Evolutionary conservation across 768 basidiomycete genomes (phyloP), one percentile per base, ranked within the genome.

Genomic region (Auriscalpium microsporum): DNA sequence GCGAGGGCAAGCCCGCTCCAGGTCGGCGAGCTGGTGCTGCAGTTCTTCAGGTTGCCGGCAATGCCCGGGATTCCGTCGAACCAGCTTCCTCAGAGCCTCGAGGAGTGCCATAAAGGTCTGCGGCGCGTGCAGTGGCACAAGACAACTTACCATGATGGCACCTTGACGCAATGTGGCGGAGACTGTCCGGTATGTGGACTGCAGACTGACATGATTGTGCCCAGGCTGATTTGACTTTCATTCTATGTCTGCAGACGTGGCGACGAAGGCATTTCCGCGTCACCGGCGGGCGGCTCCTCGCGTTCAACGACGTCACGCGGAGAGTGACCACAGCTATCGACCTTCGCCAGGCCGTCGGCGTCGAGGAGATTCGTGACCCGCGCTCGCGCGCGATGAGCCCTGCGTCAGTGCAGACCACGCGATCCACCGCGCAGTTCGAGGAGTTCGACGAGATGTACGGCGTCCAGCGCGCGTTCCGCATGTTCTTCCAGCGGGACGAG

Each of bases 101-200:
- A 97, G 53, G 95, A 97, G 64, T 94, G 91, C 63, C 79, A 86
- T 62, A 81, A 90, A 13, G 94, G 95, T 1, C 73, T 98, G 60
- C 75, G 90, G 56, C 87, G 94, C 63, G 84, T 92, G 54, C 86
- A 87, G 38, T 96, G 93, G 94, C 93, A 95, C 65, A 94, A 94
- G 72, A 80, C 87, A 60, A 90, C 92, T 19, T 94, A 95, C 70
- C 91, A 90, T 70, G 89, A 96, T 69, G 93, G 95, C 28, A 85
- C 83, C 0, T 70, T 98, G 60, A 98, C 95, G 13, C 95, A 98
- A 73, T 82, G 78, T 59, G 95, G 95, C 14, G 95, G 94, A 10
- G 95, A 95, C 67, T 96, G 94, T 67, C 77, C 73, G 58, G 94
- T 96, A 70, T 67, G 90, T 75, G 28, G 28, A 28, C 28, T n/a